These are phyloP conservation scores for Calonectria hawksworthii DNA, from an alignment of 2,329 filamentous ascomycete species.

Conservation along the genomic window DNA sequence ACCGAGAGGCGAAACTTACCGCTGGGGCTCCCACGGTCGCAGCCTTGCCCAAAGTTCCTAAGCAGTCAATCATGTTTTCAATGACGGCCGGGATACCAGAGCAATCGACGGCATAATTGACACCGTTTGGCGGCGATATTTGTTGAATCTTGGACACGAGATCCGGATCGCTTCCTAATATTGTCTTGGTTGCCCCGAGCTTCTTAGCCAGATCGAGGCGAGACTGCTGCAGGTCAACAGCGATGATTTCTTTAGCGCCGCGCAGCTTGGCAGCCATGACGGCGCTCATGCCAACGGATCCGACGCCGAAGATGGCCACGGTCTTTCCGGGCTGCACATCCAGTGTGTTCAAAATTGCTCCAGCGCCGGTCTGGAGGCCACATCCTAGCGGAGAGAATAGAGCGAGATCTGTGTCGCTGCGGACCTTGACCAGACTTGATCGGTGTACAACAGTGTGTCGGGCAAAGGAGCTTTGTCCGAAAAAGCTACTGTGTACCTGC, in stretches of 20 bases:
- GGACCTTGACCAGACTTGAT: conserved; percentile 48
- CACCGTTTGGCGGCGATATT: conserved; percentile 40
- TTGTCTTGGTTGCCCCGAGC: conserved; percentile 14
- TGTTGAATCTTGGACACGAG: conserved; percentile 35
- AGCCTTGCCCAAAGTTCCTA: conserved; percentile 44
- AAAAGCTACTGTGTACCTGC: conserved; percentile 43
- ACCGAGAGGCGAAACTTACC: not conserved
- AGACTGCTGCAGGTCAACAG: conserved; percentile 19
- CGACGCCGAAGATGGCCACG: conserved; percentile 47
- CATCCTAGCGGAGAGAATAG: conserved; percentile 52
- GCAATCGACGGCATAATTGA: conserved; percentile 51
- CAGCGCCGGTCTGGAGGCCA: conserved; percentile 53
- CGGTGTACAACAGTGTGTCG: conserved; percentile 46
- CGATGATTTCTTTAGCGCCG: conserved; percentile 22
- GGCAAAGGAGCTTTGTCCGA: conserved; percentile 53
- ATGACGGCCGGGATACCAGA: conserved; percentile 55
- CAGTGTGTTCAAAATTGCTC: conserved; percentile 50
- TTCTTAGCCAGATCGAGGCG: conserved; percentile 21
- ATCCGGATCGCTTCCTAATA: conserved; percentile 11
- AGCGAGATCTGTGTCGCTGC: conserved; percentile 42
- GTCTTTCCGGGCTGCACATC: conserved; percentile 42
- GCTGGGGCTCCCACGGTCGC: conserved; percentile 21
- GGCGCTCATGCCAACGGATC: conserved; percentile 23
- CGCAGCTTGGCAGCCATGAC: conserved; percentile 26
- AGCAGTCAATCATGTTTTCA: conserved; percentile 61